Evolutionary conservation across 179 eudicot species (phyloP).

Genomic region (Beta lomatogona): DNA sequence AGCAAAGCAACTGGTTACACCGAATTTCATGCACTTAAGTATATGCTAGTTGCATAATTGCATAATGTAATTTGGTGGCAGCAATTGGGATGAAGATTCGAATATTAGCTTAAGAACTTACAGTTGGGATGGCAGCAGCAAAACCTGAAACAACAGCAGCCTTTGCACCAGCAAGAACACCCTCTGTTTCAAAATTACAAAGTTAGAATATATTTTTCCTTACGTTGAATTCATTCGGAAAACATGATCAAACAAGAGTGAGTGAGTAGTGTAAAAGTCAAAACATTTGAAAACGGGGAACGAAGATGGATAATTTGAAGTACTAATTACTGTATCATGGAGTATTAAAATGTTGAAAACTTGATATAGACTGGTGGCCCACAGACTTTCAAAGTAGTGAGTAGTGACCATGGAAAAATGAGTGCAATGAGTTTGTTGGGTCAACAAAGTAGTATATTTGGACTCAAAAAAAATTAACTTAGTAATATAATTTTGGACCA

Average conservation of each 20-base stretch:
- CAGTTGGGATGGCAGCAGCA: constrained; percentile 75
- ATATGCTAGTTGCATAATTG: neutral
- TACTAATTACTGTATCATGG: neutral
- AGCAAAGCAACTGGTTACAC: too few species aligned
- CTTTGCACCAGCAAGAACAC: constrained; percentile 73
- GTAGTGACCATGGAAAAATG: neutral
- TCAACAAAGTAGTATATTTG: neutral
- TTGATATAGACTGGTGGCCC: neutral
- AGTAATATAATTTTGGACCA: neutral
- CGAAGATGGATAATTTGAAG: neutral
- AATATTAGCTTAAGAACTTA: constrained; percentile 26
- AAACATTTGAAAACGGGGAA: neutral
- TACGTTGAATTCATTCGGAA: too few species aligned
- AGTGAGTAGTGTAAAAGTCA: too few species aligned
- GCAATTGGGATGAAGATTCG: too few species aligned
- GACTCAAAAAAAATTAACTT: neutral
- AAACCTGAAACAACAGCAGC: constrained; percentile 64
- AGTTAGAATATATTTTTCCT: neutral
- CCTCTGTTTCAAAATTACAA: constrained; percentile 42
- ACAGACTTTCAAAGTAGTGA: neutral
- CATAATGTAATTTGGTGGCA: neutral
- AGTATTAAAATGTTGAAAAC: neutral
- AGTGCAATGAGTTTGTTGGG: constrained; percentile 5
- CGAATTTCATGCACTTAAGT: too few species aligned
- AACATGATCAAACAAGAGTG: too few species aligned